phyloP scores from a whole-genome alignment of 2,329 filamentous ascomycete species.

The Colletotrichum trifolii region DNA sequence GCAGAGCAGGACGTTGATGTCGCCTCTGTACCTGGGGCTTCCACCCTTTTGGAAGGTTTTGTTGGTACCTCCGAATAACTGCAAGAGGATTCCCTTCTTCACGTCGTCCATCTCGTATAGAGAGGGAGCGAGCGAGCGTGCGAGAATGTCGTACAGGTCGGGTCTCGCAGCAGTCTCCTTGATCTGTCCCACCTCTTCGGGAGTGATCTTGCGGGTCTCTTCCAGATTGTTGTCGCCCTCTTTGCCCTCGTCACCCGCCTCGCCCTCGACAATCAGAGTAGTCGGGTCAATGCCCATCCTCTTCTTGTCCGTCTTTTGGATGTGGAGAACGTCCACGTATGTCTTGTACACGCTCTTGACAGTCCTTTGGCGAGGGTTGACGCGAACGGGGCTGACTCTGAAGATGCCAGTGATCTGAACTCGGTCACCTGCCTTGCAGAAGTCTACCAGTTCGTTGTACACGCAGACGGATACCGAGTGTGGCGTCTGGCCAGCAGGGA shows the following conservation, averaged over 20 bases:
- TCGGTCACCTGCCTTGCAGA: constrained; percentile 97
- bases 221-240: constrained; percentile 81
- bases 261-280: constrained; percentile 85
- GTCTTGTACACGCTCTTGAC: constrained; percentile 98
- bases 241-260: constrained; percentile 67
- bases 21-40: constrained; percentile 93
- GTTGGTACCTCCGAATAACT: constrained; percentile 97
- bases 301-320: constrained; percentile 96
- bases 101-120: constrained; percentile 99
- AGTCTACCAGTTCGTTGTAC: constrained; percentile 96
- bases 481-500: constrained; percentile 95
- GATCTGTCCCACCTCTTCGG: constrained; percentile 92
- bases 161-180: constrained; percentile 79
- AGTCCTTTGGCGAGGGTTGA: constrained; percentile 91
- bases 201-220: constrained; percentile 83
- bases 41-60: constrained; percentile 98
- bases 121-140: constrained; percentile 91
- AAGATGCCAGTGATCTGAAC: constrained; percentile 97
- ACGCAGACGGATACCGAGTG: constrained; percentile 97
- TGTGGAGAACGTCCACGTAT: constrained; percentile 93
- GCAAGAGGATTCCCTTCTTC: constrained; percentile 96
- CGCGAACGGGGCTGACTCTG: constrained; percentile 90
- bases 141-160: constrained; percentile 93
- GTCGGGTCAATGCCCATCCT: constrained; percentile 91
- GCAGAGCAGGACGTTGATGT: constrained; percentile 96